Evolutionary conservation across 108 stramenopile species (phyloP).

Genomic region (Mediolabrus comicus): DNA sequence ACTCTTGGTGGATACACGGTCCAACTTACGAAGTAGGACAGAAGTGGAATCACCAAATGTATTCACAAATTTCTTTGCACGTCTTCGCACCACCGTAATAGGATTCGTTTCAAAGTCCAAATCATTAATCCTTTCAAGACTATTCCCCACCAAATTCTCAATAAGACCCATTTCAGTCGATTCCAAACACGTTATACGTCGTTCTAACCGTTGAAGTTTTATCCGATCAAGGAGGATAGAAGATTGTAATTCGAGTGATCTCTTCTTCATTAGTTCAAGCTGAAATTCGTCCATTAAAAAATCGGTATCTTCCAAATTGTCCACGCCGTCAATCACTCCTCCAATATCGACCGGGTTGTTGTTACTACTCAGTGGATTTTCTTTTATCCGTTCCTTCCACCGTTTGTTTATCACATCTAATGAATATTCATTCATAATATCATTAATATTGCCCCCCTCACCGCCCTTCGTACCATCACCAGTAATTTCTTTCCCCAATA

Average conservation of each 20-base stretch:
- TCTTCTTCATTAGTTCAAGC: constrained; percentile 50
- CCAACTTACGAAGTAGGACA: constrained; percentile 56
- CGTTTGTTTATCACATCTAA: constrained; percentile 20
- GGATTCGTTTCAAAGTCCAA: constrained; percentile 34
- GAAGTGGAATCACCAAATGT: constrained; percentile 48
- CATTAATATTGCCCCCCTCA: background rate
- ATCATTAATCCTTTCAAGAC: constrained; percentile 29
- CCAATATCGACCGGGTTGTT: background rate
- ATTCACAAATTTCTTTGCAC: constrained; percentile 24
- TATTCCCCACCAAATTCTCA: constrained; percentile 36
- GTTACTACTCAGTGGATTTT: background rate
- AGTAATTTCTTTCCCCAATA: background rate
- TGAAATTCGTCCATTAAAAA: constrained; percentile 28
- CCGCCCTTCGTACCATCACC: background rate
- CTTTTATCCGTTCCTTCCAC: constrained; percentile 22
- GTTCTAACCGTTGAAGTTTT: constrained; percentile 59
- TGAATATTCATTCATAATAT: constrained; percentile 18
- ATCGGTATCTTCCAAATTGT: constrained; percentile 8
- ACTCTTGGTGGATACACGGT: constrained; percentile 46
- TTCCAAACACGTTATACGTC: constrained; percentile 52
- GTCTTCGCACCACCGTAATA: constrained; percentile 18
- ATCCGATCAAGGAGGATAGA: constrained; percentile 56
- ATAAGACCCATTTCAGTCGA: constrained; percentile 28
- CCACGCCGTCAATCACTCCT: background rate
- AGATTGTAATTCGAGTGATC: constrained; percentile 49